Conservation (phyloP, 768 basidiomycete genomes). For the Mrakia frigida region DNA sequence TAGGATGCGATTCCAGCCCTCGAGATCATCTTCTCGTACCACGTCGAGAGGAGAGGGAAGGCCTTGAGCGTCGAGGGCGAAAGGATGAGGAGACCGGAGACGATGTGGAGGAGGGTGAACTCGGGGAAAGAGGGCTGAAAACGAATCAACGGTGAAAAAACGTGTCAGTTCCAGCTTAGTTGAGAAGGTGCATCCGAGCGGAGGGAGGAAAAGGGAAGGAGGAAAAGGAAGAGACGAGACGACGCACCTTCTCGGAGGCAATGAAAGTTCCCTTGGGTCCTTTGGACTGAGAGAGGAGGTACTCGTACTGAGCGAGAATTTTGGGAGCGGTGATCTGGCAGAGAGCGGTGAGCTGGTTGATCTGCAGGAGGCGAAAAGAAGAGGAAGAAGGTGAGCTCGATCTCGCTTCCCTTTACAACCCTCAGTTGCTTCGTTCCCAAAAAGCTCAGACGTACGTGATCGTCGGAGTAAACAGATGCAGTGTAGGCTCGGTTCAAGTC, state of each 20-base stretch:
- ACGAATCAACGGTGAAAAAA: neutral
- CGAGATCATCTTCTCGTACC: neutral
- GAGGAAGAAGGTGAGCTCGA: neutral
- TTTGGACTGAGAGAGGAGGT: neutral
- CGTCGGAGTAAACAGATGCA: neutral
- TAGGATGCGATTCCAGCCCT: neutral
- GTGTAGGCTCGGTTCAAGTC: conserved; percentile 13
- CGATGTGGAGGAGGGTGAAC: conserved; percentile 11
- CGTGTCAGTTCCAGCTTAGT: neutral
- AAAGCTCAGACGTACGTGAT: neutral
- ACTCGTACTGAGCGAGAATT: conserved; percentile 3
- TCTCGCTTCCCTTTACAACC: too few relatives aligned
- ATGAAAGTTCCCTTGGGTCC: conserved; percentile 5
- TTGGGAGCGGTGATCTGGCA: neutral
- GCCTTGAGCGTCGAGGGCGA: neutral
- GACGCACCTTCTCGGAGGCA: conserved; percentile 1
- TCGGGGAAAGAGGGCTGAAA: conserved; percentile 7
- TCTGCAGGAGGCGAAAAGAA: neutral
- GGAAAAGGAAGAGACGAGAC: neutral
- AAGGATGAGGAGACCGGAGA: neutral
- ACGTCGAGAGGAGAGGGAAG: neutral
- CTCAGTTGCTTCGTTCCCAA: neutral
- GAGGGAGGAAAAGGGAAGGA: neutral
- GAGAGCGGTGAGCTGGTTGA: neutral
- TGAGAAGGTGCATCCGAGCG: too few relatives aligned